Evolutionary conservation across 495 filamentous ascomycete species (phyloP), one percentile per base, ranked within the genome.

Genomic region (Cairneyella variabilis): DNA sequence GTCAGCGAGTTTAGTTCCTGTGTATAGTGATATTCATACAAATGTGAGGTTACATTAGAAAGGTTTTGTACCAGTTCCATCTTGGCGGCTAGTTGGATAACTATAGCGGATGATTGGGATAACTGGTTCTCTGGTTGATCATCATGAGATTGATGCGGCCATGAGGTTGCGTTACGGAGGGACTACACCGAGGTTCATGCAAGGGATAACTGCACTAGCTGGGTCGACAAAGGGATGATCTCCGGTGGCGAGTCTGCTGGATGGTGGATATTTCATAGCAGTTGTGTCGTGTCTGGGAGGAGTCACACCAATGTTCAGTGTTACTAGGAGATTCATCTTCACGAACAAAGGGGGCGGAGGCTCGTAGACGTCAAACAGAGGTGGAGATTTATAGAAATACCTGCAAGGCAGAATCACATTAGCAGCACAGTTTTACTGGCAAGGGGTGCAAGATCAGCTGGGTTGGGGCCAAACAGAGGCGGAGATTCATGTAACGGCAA

Each of bases 11-110:
- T 53, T 53, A 36, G n/a, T 46, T 38, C n/a, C 21, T 20, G 32
- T 32, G 28, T n/a, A n/a, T n/a, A n/a, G n/a, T n/a, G n/a, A 6
- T 40, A 40, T 40, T 40, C 17, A 40, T 40, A 40, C 18, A 50
- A 3, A 50, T 50, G 6, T 50, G 18, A 39, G 22, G 38, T 50
- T 50, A 48, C 26, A 4, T 48, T 18, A 17, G 44, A 17, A 48
- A 48, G 27, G 44, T 22, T 12, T 48, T 50, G 12, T 50, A 50
- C 17, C 38, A 50, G 47, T 50, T 50, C 32, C 38, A 50, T 50
- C 32, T 38, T 27, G 17, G 37, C 17, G 17, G 17, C 9, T 40
- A 40, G 17, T 40, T 40, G 17, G 37, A 40, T 32, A 32, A 32
- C 28, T 32, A 32, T 32, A 22, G 44, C 17, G 26, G 23, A 48